Evolutionary conservation across 2,329 filamentous ascomycete genomes (phyloP), one percentile per base, ranked within the genome.

Genomic region (Fusarium paranaense): DNA sequence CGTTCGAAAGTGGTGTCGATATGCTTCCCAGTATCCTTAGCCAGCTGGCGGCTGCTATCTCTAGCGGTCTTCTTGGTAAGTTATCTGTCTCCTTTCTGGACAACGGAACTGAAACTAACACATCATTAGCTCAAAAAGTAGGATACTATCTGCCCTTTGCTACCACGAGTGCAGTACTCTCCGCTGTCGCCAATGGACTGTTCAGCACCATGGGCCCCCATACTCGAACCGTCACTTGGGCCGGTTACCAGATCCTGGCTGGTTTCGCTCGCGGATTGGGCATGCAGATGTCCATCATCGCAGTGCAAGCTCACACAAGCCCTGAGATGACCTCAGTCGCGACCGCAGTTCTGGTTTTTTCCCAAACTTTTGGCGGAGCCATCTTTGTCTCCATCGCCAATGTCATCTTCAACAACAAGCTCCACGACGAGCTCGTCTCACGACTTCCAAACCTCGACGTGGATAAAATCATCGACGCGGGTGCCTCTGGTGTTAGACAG

Each of bases 81-180:
- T 27, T 25, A 2, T 27, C n/a, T 16, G 13, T 10, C 32, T 37
- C 14, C n/a, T 3, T 20, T 33, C 6, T 6, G 6, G n/a, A 27
- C 1, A 22, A 14, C 4, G 4, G 8, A 35, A 10, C 64, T 75
- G 3, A 10, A 35, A 10, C 70, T 75, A 20, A 75, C 40, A 52
- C 14, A 11, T 10, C 1, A 42, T 2, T 20, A 79, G 79, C 75
- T 40, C 72, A 78, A 58, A 79, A 68, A 27, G 62, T 80, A 7
- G 86, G 87, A 5, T 86, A 86, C 68, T 87, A 87, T 62, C 81
- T 80, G 9, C 86, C 82, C 2, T 85, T 83, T 65, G 83, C 86
- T 77, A 78, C 84, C 6, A 30, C 78, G 27, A 81, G 82, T 1
- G 78, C 80, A 2, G 71, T 80, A 65, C 70, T 82, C 45, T 78